Evolutionary conservation across 345 rosid genomes (phyloP).

Genomic region (Hibiscus syriacus): DNA sequence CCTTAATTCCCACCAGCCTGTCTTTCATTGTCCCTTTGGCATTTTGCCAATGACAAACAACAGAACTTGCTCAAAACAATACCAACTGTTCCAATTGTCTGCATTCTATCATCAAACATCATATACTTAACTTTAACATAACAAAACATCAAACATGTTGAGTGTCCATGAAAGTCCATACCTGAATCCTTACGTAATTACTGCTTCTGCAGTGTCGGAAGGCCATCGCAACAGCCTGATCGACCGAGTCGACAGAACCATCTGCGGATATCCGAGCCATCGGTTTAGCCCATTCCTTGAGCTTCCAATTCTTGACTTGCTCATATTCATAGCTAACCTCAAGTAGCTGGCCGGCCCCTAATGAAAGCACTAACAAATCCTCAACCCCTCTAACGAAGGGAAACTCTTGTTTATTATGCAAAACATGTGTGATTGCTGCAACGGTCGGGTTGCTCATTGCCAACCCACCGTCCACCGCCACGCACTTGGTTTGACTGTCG

Average conservation of each 20-base stretch:
- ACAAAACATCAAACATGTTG: not conserved
- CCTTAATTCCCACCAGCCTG: slow-evolving; percentile 8
- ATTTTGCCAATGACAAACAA: not conserved
- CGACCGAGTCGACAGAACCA: slow-evolving; percentile 77
- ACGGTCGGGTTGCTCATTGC: slow-evolving; percentile 86
- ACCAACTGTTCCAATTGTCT: not conserved
- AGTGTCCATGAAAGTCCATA: slow-evolving; percentile 15
- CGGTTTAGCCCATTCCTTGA: slow-evolving; percentile 88
- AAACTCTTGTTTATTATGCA: slow-evolving; percentile 94
- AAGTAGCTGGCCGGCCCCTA: slow-evolving; percentile 77
- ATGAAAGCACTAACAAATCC: slow-evolving; percentile 76
- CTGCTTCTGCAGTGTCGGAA: slow-evolving; percentile 71
- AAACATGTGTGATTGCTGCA: slow-evolving; percentile 93
- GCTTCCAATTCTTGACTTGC: slow-evolving; percentile 64
- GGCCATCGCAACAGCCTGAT: slow-evolving; percentile 93
- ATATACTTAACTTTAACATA: too few relatives aligned
- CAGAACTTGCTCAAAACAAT: not conserved
- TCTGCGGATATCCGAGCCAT: slow-evolving; percentile 78
- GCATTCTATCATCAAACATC: not conserved
- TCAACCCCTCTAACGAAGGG: slow-evolving; percentile 95
- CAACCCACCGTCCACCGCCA: slow-evolving; percentile 82
- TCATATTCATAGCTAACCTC: slow-evolving; percentile 67
- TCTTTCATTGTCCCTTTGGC: not conserved
- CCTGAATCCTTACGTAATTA: slow-evolving; percentile 90
- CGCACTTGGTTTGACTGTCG: slow-evolving; percentile 65